Percentiles rank a stretch among this genome's conserved stretches.
phyloP scores from a whole-genome alignment of 2,329 filamentous ascomycete species.

The Lachnellula cervina region DNA sequence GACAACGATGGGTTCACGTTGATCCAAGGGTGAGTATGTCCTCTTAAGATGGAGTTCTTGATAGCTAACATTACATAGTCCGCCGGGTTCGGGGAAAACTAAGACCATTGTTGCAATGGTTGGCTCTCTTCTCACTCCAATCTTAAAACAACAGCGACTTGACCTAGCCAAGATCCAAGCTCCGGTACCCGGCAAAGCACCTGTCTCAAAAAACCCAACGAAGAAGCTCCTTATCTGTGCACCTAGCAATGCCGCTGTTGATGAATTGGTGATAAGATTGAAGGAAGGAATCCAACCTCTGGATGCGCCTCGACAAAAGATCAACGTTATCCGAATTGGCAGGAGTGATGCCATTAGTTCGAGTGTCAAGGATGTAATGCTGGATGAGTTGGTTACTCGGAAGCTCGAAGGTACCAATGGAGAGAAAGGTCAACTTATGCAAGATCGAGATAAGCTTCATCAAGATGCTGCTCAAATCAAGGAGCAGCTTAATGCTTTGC shows the following conservation, averaged over 20 bases:
- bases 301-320: constrained; percentile 65
- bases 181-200: constrained; percentile 29
- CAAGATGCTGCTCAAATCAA: constrained; percentile 68
- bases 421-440: constrained; percentile 48
- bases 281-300: constrained; percentile 80
- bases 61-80: constrained; percentile 44
- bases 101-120: constrained; percentile 98
- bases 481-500: constrained; percentile 64
- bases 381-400: constrained; percentile 83
- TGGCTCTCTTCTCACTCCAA: constrained; percentile 68
- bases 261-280: constrained; percentile 89
- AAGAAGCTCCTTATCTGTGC: constrained; percentile 96
- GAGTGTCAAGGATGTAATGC: constrained; percentile 82
- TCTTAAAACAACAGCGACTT: constrained; percentile 35
- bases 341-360: constrained; percentile 88
- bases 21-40: constrained; percentile 68
- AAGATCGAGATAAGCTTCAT: constrained; percentile 52
- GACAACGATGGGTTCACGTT: constrained; percentile 97
- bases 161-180: constrained; percentile 26
- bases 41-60: not conserved
- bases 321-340: constrained; percentile 86
- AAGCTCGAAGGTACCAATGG: constrained; percentile 61
- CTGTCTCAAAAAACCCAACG: constrained; percentile 35
- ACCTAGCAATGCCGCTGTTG: constrained; percentile 97
- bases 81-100: constrained; percentile 94